Evolutionary conservation across 768 basidiomycete genomes (phyloP).

Genomic region (Tubosaeta brunneosetosa): DNA sequence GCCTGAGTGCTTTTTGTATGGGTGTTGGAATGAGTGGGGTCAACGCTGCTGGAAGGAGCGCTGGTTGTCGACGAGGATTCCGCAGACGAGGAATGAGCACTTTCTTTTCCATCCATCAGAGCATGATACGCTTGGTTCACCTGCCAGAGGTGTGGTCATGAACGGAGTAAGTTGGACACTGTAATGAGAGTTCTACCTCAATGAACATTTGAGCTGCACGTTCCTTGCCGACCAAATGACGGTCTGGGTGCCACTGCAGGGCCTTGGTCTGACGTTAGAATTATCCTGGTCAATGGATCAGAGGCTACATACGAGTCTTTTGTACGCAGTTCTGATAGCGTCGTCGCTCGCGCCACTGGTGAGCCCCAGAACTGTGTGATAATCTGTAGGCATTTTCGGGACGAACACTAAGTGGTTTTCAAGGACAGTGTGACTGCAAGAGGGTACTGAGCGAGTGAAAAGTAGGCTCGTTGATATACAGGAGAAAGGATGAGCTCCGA

Average conservation of each 20-base stretch:
- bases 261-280: slow-evolving; percentile 37
- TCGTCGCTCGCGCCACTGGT: slow-evolving; percentile 41
- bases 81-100: slow-evolving; percentile 23
- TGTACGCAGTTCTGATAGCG: slow-evolving; percentile 58
- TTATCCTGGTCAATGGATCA: slow-evolving; percentile 17
- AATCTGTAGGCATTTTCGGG: slow-evolving; percentile 27
- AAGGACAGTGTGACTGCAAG: slow-evolving; percentile 7
- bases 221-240: slow-evolving; percentile 49
- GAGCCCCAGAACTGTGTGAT: slow-evolving; percentile 45
- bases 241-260: slow-evolving; percentile 66
- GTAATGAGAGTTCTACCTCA: slow-evolving; percentile 38
- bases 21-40: slow-evolving; percentile 20
- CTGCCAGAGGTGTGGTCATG: slow-evolving; percentile 25
- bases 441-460: slow-evolving; percentile 3
- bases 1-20: slow-evolving; percentile 21
- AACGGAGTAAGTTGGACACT: neutral
- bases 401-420: slow-evolving; percentile 11
- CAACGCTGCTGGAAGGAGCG: slow-evolving; percentile 14
- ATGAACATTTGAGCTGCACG: slow-evolving; percentile 52
- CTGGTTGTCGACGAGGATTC: slow-evolving; percentile 25
- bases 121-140: slow-evolving; percentile 54
- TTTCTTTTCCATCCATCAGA: slow-evolving; percentile 42
- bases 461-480: slow-evolving; percentile 21
- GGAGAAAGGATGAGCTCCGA: slow-evolving; percentile 19
- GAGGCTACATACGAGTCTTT: slow-evolving; percentile 45